Conservation (phyloP, 2,329 filamentous ascomycete genomes). For the Tolypocladium amazonense region DNA sequence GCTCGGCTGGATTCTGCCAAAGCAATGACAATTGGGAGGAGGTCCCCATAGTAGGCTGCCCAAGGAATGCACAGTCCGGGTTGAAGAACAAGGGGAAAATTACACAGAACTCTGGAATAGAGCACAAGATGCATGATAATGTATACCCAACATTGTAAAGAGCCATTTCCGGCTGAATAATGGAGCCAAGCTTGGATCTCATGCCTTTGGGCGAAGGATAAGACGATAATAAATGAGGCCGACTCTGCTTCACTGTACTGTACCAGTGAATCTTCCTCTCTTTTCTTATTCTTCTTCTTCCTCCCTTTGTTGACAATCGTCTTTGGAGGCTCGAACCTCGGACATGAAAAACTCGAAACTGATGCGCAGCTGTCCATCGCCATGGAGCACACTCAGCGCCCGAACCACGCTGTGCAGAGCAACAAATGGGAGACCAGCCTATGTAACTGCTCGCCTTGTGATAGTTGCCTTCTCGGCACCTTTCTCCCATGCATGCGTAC, state of each 20-base stretch:
- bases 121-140: too few relatives aligned
- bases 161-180: too few relatives aligned
- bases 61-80: too few relatives aligned
- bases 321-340: neutral
- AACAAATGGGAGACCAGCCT: slow-evolving; percentile 27
- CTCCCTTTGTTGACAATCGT: neutral
- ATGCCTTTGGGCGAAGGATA: too few relatives aligned
- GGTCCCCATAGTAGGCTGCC: too few relatives aligned
- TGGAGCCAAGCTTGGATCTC: too few relatives aligned
- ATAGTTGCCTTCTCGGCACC: slow-evolving; percentile 25
- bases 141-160: too few relatives aligned
- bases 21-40: too few relatives aligned
- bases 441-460: slow-evolving; percentile 28
- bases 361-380: neutral
- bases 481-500: slow-evolving; percentile 33
- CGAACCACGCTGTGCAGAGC: neutral
- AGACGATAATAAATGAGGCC: neutral
- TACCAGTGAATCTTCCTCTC: neutral
- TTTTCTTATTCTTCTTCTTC: neutral
- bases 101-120: too few relatives aligned
- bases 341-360: neutral
- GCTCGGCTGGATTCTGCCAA: too few relatives aligned
- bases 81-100: too few relatives aligned
- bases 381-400: neutral
- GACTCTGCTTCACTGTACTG: neutral